A percentile compares a stretch with the other conserved stretches of the same genome.
Conservation (phyloP, 768 basidiomycete species). For the Pholiota microspora region DNA sequence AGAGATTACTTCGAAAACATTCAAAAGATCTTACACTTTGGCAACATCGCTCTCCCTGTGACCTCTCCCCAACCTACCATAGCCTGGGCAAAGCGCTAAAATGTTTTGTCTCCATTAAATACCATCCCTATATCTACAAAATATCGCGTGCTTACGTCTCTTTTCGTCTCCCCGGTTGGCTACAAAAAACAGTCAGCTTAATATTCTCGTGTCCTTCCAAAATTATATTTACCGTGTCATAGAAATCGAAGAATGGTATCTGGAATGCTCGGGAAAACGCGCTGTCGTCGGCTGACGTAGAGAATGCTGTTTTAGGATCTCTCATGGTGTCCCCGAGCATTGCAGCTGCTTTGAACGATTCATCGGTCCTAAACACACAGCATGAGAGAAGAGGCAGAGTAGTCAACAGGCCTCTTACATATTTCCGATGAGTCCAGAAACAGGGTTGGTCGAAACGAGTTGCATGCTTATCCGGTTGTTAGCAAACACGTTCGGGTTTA, state of each 20-base stretch:
- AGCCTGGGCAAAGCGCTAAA: conserved; percentile 26
- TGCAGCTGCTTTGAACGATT: conserved; percentile 8
- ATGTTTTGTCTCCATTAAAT: too few relatives aligned
- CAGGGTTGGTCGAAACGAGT: conserved; percentile 29
- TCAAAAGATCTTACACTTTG: conserved; percentile 2
- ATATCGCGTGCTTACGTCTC: not conserved
- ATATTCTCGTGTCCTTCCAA: too few relatives aligned
- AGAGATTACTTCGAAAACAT: not conserved
- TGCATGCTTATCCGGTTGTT: conserved; percentile 40
- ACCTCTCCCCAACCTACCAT: conserved; percentile 31
- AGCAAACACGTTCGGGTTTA: conserved; percentile 34
- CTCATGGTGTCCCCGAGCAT: conserved; percentile 7
- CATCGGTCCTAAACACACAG: conserved; percentile 9
- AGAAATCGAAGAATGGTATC: conserved; percentile 7
- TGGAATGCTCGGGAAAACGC: conserved; percentile 4
- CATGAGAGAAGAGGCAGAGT: not conserved
- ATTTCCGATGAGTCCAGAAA: conserved; percentile 24
- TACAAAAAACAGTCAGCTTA: not conserved
- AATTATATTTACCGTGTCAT: conserved; percentile 1
- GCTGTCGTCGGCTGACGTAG: conserved; percentile 5
- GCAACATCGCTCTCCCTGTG: conserved; percentile 13
- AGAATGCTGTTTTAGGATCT: conserved; percentile 8
- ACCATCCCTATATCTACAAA: too few relatives aligned
- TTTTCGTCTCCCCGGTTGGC: not conserved
- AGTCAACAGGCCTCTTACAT: conserved; percentile 18